Evolutionary conservation across 352 stramenopile genomes (phyloP).

Genomic region (Globisporangium emineosum): DNA sequence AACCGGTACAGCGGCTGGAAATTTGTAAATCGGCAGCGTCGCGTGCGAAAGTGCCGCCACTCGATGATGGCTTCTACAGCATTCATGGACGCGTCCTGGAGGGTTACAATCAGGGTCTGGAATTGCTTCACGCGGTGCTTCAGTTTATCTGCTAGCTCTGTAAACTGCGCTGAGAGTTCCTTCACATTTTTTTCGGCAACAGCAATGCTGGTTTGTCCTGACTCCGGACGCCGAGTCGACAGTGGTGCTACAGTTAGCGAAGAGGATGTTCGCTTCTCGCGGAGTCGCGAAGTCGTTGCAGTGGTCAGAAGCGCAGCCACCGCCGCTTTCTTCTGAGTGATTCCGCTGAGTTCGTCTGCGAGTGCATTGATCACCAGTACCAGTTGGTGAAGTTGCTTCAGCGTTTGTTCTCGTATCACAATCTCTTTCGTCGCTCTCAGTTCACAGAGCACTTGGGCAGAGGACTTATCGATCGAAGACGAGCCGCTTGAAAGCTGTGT

Average conservation of each 20-base stretch:
- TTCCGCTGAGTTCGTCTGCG: conserved; percentile 27
- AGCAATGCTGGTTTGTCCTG: conserved; percentile 5
- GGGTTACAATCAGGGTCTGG: conserved; percentile 20
- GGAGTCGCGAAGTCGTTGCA: not conserved
- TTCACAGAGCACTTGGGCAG: conserved; percentile 42
- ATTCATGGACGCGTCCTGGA: conserved; percentile 32
- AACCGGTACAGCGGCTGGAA: conserved; percentile 44
- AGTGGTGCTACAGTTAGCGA: conserved; percentile 9
- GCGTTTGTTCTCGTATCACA: conserved; percentile 51
- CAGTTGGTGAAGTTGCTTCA: conserved; percentile 37
- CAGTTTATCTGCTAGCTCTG: conserved; percentile 23
- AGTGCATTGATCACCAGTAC: conserved; percentile 26
- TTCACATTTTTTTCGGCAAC: conserved; percentile 8
- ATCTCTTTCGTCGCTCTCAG: conserved; percentile 56
- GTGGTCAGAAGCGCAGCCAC: conserved; percentile 8
- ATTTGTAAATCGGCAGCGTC: conserved; percentile 32
- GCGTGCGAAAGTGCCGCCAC: conserved; percentile 36
- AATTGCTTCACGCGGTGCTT: conserved; percentile 32
- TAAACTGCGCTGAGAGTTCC: conserved; percentile 14
- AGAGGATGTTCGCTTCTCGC: conserved; percentile 12
- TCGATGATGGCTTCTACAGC: conserved; percentile 41
- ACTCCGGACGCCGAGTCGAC: conserved; percentile 11
- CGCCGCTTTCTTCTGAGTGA: conserved; percentile 23
- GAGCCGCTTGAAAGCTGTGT: not conserved
- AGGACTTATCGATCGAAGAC: conserved; percentile 24